Base-by-base conservation (phyloP, 345 rosid species). In the Linum usitatissimum region DNA sequence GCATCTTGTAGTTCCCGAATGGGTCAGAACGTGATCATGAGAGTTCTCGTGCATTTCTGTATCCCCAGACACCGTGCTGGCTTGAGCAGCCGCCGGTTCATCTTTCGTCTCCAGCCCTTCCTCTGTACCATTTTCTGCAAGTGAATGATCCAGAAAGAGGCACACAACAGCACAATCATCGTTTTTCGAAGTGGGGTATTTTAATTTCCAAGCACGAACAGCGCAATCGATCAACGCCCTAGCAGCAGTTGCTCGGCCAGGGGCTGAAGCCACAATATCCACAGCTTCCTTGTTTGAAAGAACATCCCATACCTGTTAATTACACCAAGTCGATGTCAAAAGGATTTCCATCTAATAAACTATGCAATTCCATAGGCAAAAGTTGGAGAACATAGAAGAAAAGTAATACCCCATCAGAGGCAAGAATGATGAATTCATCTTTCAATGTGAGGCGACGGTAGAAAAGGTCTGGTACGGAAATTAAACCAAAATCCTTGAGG, bases 111-210 rank as follows among this genome's bases (percentile, higher is more conserved):
- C n/a, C 67, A 10, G 23, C 61, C 30, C 12, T 38, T 55, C 79
- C 57, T 51, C 60, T 36, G 66, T 60, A 23, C 67, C 81, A 31
- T 59, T 66, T 15, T 23, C 67, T 28, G 69, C 54, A 57, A 76
- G 69, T 66, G 53, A 36, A 65, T 81, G 81, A 42, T 86, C 88
- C 66, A 89, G 76, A 76, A 85, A 92, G 71, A 92, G 93, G 71
- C 96, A 89, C 30, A 92, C 89, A 10, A 76, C 98, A 10, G 96
- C 91, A 72, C 97, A 88, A 60, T 92, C 98, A 64, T 92, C 98
- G 48, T 75, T 92, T 75, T 92, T 92, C 28, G 96, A 92, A 65
- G 88, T 87, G 67, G 98, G 98, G 75, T 89, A 92, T 73, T 92
- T 89, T 59, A 89, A 88, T 75, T 80, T 89, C 98, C 98, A 92